Base-by-base conservation (phyloP, 2,329 filamentous ascomycete genomes). In the Aspergillus brasiliensis region DNA sequence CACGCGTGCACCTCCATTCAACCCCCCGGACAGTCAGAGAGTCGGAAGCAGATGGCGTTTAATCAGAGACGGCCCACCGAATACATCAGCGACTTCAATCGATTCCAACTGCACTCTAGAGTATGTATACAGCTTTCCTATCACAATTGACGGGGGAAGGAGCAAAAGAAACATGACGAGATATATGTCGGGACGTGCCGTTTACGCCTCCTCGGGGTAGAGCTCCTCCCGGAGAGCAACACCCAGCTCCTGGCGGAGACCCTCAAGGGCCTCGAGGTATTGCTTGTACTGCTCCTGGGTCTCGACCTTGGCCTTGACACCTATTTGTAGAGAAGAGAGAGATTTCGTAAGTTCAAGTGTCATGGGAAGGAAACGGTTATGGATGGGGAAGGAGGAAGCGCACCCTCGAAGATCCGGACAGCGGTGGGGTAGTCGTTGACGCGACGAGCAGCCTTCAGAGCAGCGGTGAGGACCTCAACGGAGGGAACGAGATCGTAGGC, bases 401-500 rank as follows among this genome's bases (percentile, higher is more conserved):
- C 87, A 97, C 93, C 95, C 87, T 99, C 95, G 79, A 99, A 99
- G 80, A 99, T 89, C 77, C 95, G 91, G 76, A 99, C 95, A 72
- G 95, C 95, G 68, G 95, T 99, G 69, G 95, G 95, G 84, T 89
- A 98, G 85, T 99, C 95, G 81, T 99, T 97, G 77, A 99, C 95
- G 79, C 95, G 87, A 79, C 95, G 87, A 70, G 95, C 95, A 72
- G 95, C 95, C 82, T 90, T 92, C 73, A 99, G 87, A 67, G 95
- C 95, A 73, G 95, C 93, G 73, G 87, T 87, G 79, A 97, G 86
- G 77, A 99, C 95, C 70, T 91, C 88, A 67, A 94, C 88, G 47
- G 94, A 95, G 75, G 96, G 95, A 69, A 99, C 95, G 75, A 99
- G 90, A 88, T 99, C 95, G 89, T 99, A 99, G 77, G 95, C 95